Evolutionary conservation across 306 rosid genomes (phyloP).

Genomic region (Acmispon strigosus): DNA sequence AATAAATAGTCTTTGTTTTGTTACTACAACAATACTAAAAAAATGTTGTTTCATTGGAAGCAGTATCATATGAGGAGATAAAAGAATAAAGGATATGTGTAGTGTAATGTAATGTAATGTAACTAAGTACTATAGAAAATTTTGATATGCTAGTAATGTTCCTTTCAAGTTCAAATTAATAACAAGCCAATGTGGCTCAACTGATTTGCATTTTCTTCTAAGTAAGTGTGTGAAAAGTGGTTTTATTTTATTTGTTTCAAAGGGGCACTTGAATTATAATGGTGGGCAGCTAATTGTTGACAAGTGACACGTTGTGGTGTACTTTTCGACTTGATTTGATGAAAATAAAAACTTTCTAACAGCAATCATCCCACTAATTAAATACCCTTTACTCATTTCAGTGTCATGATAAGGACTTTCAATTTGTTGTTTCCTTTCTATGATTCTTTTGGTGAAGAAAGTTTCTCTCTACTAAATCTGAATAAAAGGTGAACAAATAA

Average conservation of each 20-base stretch:
- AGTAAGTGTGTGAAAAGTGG: neutral
- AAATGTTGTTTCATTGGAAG: neutral
- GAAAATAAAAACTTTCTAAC: neutral
- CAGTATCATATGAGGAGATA: neutral
- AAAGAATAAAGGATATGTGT: neutral
- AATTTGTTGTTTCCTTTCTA: neutral
- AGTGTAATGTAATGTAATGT: neutral
- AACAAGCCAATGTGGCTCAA: neutral
- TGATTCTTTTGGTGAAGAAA: neutral
- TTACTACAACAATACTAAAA: neutral
- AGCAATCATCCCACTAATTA: neutral
- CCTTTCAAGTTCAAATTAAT: neutral
- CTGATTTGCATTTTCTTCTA: neutral
- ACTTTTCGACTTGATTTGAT: neutral
- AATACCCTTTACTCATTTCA: constrained; percentile 1
- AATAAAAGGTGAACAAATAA: too few relatives aligned
- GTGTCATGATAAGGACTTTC: neutral
- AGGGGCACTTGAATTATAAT: neutral
- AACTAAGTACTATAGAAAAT: neutral
- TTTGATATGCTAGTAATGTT: neutral
- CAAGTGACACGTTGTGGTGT: neutral
- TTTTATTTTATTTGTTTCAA: neutral
- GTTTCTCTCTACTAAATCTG: neutral
- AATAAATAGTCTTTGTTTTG: neutral
- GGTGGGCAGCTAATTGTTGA: neutral